phyloP scores from a whole-genome alignment of 208 protist genomes.

The Endotrypanum monterogeii region DNA sequence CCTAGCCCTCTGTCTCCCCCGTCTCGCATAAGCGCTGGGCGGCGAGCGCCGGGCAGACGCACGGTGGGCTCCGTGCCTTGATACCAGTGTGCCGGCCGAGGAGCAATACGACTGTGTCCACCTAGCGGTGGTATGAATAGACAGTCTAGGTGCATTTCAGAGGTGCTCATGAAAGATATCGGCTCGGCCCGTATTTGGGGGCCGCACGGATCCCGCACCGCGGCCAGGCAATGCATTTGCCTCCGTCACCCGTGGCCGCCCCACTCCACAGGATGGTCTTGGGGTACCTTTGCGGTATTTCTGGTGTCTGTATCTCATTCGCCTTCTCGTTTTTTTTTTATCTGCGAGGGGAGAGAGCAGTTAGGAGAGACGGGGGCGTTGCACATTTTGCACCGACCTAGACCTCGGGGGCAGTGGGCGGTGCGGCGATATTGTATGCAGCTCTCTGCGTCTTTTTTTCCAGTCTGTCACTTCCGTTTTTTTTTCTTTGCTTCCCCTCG shows the following conservation, averaged over 20 bases:
- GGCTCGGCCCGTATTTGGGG: background rate
- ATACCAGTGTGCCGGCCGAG: background rate
- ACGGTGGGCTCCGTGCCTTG: background rate
- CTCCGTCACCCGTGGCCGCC: background rate
- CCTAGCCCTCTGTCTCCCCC: background rate
- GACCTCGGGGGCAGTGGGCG: background rate
- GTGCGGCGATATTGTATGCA: background rate
- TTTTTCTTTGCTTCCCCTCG: slow-evolving; percentile 16
- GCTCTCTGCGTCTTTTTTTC: background rate
- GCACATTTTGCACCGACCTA: too few relatives aligned
- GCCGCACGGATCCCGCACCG: background rate
- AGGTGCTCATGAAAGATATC: background rate
- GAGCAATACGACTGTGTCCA: background rate
- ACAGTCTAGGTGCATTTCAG: background rate
- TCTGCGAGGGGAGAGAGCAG: too few relatives aligned
- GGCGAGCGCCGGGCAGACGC: background rate
- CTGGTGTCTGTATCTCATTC: too few relatives aligned
- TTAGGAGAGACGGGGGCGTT: too few relatives aligned
- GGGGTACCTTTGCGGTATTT: background rate
- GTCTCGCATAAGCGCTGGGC: background rate
- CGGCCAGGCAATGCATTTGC: background rate
- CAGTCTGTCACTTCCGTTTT: background rate
- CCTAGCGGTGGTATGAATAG: background rate
- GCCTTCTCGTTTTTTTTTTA: too few relatives aligned
- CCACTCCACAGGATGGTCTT: background rate